Conservation (phyloP, 441 rosid genomes). For the Manihot esculenta region DNA sequence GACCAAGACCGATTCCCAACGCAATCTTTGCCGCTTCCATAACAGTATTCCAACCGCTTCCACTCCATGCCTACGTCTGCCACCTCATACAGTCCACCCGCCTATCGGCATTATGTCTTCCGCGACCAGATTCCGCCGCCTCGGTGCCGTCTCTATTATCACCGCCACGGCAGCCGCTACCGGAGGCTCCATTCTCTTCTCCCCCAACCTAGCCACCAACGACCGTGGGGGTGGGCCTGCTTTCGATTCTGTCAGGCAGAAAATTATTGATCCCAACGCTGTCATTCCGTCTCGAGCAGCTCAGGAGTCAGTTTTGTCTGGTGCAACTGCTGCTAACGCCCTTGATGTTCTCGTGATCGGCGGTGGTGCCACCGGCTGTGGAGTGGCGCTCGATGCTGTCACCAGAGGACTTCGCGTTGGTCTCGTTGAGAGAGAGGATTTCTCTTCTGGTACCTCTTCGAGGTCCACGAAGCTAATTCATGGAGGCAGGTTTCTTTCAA, state of each 20-base stretch:
- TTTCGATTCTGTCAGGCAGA: slow-evolving; percentile 45
- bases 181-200: slow-evolving; percentile 34
- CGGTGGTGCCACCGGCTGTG: slow-evolving; percentile 93
- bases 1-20: slow-evolving; percentile 28
- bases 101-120: slow-evolving; percentile 58
- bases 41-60: slow-evolving; percentile 15
- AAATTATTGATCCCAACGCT: slow-evolving; percentile 49
- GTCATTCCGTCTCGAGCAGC: slow-evolving; percentile 61
- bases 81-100: neutral
- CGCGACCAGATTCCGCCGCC: slow-evolving; percentile 54
- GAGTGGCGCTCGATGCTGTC: slow-evolving; percentile 86
- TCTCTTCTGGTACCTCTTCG: slow-evolving; percentile 92
- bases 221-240: slow-evolving; percentile 48
- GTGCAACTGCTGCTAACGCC: slow-evolving; percentile 52
- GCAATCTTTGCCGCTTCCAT: slow-evolving; percentile 24
- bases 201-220: slow-evolving; percentile 49
- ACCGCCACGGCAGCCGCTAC: slow-evolving; percentile 48
- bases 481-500: slow-evolving; percentile 51
- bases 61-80: slow-evolving; percentile 7
- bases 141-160: slow-evolving; percentile 51
- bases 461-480: slow-evolving; percentile 95
- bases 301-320: slow-evolving; percentile 63
- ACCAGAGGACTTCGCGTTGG: slow-evolving; percentile 92
- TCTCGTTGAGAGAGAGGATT: slow-evolving; percentile 90
- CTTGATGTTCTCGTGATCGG: slow-evolving; percentile 88